phyloP scores from a whole-genome alignment of 768 basidiomycete genomes.

The Mycena filopes region DNA sequence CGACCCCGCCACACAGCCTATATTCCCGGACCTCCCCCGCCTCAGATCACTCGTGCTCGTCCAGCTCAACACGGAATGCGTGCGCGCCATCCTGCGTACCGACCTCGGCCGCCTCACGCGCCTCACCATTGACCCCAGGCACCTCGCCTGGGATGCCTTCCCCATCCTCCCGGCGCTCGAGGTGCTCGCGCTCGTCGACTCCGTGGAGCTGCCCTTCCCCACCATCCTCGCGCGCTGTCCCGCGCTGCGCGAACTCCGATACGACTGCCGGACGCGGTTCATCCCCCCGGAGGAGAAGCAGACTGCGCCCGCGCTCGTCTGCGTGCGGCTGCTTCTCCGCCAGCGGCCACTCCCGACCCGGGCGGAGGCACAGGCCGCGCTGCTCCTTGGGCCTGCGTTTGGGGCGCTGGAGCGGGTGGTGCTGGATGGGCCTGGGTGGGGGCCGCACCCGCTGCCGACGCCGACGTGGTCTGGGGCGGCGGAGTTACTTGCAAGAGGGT shows the following conservation, averaged over 20 bases:
- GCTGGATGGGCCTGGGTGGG: conserved; percentile 7
- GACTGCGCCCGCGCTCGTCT: background rate
- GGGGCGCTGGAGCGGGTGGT: conserved; percentile 1
- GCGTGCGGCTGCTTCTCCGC: background rate
- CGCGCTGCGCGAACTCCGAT: background rate
- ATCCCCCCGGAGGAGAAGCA: background rate
- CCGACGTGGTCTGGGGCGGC: background rate
- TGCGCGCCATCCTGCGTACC: background rate
- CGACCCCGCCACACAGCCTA: background rate
- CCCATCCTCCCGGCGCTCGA: background rate
- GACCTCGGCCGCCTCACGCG: background rate
- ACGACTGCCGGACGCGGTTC: background rate
- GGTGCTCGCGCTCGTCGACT: background rate
- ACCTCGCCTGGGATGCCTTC: background rate
- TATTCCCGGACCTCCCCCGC: background rate
- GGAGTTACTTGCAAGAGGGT: background rate
- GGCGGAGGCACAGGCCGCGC: background rate
- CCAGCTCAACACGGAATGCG: background rate
- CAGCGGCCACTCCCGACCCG: too few relatives aligned
- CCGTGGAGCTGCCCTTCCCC: background rate
- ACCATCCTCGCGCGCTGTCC: background rate
- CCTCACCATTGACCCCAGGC: background rate
- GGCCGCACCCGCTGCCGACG: background rate
- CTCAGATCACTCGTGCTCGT: conserved; percentile 1
- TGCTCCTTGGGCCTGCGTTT: background rate